Conservation (phyloP, 1,284 basidiomycete species). For the Ustilago tritici region DNA sequence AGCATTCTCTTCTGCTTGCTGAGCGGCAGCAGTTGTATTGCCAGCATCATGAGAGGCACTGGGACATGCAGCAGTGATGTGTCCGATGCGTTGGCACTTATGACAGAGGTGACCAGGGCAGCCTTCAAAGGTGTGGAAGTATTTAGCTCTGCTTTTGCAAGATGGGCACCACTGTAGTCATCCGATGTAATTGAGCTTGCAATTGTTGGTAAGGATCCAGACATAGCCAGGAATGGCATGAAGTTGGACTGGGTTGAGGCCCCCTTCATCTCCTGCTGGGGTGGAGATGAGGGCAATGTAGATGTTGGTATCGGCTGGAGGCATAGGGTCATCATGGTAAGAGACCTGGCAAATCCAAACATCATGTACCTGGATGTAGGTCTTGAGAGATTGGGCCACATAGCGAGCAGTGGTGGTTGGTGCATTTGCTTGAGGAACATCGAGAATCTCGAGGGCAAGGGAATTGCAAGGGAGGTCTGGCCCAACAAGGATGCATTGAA, state of each 20-base stretch:
- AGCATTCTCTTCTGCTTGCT: background rate
- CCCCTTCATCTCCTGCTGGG: no score
- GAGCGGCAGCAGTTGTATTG: no score
- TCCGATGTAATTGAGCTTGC: no score
- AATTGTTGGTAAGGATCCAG: background rate
- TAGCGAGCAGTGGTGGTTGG: no score
- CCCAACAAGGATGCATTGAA: background rate
- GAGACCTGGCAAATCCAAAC: no score
- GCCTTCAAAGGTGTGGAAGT: background rate
- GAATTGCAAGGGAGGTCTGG: background rate
- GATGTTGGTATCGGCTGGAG: rapidly evolving
- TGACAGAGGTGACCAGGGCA: background rate
- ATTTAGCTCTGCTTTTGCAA: background rate
- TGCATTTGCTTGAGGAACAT: no score
- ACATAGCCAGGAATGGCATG: conserved; percentile 1
- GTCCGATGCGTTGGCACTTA: background rate
- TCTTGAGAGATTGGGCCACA: no score
- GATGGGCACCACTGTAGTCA: background rate
- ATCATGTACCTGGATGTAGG: no score
- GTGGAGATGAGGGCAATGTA: no score
- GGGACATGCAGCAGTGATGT: rapidly evolving
- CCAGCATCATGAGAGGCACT: background rate
- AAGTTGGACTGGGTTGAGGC: rapidly evolving
- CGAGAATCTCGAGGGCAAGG: no score
- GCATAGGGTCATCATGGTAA: no score